A percentile compares a stretch with the other conserved stretches of the same genome.
Evolutionary conservation across 1,284 basidiomycete genomes (phyloP).

Genomic region (Leccinum brunneo-olivaceum): DNA sequence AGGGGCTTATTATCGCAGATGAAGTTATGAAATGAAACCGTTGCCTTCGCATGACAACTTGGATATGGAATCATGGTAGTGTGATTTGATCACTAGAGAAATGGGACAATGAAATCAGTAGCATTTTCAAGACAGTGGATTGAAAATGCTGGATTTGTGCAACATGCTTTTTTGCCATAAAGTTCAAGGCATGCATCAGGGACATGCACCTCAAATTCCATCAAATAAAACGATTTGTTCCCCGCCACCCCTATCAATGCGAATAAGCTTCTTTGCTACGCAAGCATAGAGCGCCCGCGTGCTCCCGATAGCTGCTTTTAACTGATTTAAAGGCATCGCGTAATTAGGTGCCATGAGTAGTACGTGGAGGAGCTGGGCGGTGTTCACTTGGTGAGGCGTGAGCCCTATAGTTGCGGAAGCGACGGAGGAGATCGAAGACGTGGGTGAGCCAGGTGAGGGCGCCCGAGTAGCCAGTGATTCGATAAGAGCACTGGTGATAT

Average conservation of each 20-base stretch:
- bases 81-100: background rate
- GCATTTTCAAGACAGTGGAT: background rate
- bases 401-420: slow-evolving; percentile 28
- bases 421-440: slow-evolving; percentile 37
- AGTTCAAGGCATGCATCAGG: background rate
- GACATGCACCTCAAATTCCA: slow-evolving; percentile 28
- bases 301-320: slow-evolving; percentile 54
- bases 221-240: slow-evolving; percentile 71
- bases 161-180: background rate
- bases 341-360: slow-evolving; percentile 46
- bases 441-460: slow-evolving; percentile 32
- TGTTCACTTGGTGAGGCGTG: slow-evolving; percentile 62
- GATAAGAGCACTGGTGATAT: slow-evolving; percentile 45
- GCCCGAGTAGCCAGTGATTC: slow-evolving; percentile 42
- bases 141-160: background rate
- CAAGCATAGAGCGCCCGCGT: slow-evolving; percentile 58
- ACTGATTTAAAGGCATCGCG: slow-evolving; percentile 52
- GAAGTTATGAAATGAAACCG: background rate
- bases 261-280: slow-evolving; percentile 66
- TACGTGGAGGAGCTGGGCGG: slow-evolving; percentile 55
- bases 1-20: background rate
- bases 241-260: slow-evolving; percentile 64
- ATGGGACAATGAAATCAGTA: no score
- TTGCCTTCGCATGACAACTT: no score
- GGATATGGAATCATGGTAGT: background rate